Evolutionary conservation across 352 stramenopile species (phyloP).

Genomic region (Pythium brachiatum): DNA sequence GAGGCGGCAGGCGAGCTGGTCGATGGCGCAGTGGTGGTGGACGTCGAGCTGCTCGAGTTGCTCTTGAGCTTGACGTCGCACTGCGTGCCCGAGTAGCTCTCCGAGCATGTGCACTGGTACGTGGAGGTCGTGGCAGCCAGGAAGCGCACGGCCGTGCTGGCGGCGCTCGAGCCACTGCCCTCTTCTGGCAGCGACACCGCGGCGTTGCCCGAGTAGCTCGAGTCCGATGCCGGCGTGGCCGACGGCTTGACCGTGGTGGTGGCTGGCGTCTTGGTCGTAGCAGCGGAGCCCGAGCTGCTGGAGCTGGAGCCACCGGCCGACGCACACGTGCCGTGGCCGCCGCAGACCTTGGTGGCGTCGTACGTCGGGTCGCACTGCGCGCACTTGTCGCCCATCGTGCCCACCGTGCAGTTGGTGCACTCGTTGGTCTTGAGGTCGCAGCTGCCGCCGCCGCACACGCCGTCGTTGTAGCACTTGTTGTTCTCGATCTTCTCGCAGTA

Average conservation of each 20-base stretch:
- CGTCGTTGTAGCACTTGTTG: constrained; percentile 67
- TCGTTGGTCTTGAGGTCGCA: constrained; percentile 61
- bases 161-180: not conserved
- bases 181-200: not conserved
- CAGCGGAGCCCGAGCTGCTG: too few relatives aligned
- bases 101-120: not conserved
- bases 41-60: not conserved
- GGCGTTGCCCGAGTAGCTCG: not conserved
- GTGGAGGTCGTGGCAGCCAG: not conserved
- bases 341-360: constrained; percentile 45
- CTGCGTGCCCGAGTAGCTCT: not conserved
- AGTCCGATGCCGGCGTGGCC: not conserved
- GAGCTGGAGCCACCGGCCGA: constrained; percentile 6
- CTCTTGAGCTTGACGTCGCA: not conserved
- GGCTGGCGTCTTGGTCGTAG: not conserved
- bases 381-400: constrained; percentile 70
- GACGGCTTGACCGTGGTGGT: not conserved
- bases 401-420: constrained; percentile 54
- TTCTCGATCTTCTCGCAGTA: constrained; percentile 75
- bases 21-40: not conserved
- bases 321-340: constrained; percentile 53
- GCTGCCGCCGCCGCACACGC: constrained; percentile 58
- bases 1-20: not conserved
- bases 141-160: not conserved
- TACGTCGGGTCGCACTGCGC: constrained; percentile 56